phyloP scores from a whole-genome alignment of 2,329 filamentous ascomycete species.

The Pyricularia pennisetigena region DNA sequence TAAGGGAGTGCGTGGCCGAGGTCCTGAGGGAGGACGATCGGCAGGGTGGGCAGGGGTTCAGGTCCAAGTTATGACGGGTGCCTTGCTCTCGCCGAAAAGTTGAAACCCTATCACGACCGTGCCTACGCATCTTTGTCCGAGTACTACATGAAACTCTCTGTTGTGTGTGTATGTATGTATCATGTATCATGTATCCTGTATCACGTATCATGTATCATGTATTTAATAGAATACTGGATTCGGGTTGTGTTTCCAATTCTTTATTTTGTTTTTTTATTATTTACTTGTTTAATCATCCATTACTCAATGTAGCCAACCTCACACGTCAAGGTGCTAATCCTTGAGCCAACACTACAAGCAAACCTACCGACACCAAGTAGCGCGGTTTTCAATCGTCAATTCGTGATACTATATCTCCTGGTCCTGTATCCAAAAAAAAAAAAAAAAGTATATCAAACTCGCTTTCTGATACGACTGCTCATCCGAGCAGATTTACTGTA shows the following conservation, averaged over 20 bases:
- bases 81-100: background rate
- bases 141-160: background rate
- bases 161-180: no score
- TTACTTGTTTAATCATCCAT: no score
- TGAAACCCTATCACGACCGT: background rate
- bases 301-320: background rate
- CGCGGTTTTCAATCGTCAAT: background rate
- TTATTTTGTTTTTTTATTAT: no score
- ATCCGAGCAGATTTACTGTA: background rate
- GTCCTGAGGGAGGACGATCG: constrained; percentile 31
- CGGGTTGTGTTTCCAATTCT: background rate
- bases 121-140: background rate
- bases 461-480: background rate
- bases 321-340: background rate
- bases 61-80: constrained; percentile 6
- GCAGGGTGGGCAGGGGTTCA: background rate
- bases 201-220: background rate
- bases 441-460: background rate
- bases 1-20: constrained; percentile 39
- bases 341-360: no score
- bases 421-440: background rate
- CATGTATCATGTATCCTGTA: no score
- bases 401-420: background rate
- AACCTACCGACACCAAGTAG: background rate
- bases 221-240: background rate